A percentile compares a stretch with the other conserved stretches of the same genome.
phyloP scores from a whole-genome alignment of 2,329 filamentous ascomycete genomes.

The Raffaelea albimanens region DNA sequence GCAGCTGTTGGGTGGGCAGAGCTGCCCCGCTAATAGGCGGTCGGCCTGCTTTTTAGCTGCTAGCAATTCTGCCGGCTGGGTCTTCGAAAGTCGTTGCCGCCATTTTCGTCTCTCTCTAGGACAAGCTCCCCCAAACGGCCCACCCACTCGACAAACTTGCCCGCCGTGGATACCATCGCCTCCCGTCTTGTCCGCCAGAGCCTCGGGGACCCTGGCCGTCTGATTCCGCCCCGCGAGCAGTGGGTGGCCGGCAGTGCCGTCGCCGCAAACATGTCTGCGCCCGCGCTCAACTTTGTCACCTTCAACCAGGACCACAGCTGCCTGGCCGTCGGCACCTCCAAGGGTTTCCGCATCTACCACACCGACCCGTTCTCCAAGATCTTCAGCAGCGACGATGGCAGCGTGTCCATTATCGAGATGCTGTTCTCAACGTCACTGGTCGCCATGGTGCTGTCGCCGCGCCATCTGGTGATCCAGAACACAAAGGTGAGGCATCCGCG shows the following conservation, averaged over 20 bases:
- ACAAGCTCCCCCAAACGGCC: too few relatives aligned
- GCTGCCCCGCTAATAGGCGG: too few relatives aligned
- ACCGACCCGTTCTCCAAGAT: conserved; percentile 94
- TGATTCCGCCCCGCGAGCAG: conserved; percentile 1
- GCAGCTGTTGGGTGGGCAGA: too few relatives aligned
- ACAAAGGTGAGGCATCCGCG: conserved; percentile 60
- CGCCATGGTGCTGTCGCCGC: conserved; percentile 82
- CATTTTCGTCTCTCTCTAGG: too few relatives aligned
- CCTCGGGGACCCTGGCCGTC: conserved; percentile 1
- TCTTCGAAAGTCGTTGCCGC: too few relatives aligned
- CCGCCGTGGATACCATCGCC: conserved; percentile 1
- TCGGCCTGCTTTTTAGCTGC: too few relatives aligned
- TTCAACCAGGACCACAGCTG: conserved; percentile 99
- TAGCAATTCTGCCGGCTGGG: too few relatives aligned
- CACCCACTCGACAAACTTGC: too few relatives aligned
- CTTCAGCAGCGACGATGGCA: conserved; percentile 88
- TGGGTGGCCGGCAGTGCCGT: conserved; percentile 9
- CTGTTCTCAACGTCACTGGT: conserved; percentile 96
- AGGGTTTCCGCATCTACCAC: conserved; percentile 92
- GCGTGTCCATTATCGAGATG: conserved; percentile 96
- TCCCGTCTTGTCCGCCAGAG: neutral
- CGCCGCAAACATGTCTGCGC: conserved; percentile 46
- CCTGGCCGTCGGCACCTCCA: conserved; percentile 87
- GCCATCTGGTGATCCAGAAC: conserved; percentile 91
- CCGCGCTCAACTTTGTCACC: conserved; percentile 90